Percentiles rank a stretch among this genome's conserved stretches.
Evolutionary conservation across 495 filamentous ascomycete genomes (phyloP).

Genomic region (Penicillium paxilli): DNA sequence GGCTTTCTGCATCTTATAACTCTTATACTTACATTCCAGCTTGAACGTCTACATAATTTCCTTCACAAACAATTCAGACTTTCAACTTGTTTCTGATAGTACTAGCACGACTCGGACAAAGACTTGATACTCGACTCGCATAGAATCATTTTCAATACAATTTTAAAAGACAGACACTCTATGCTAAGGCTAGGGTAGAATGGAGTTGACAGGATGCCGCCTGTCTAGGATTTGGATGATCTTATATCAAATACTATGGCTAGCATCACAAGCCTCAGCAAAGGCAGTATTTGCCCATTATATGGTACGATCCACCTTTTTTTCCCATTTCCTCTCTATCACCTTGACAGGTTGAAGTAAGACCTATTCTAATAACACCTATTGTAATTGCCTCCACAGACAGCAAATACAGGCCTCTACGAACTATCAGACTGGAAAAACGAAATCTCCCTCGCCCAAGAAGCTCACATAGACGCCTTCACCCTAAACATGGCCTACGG

Average conservation of each 20-base stretch:
- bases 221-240: neutral
- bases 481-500: conserved; percentile 65
- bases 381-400: conserved; percentile 8
- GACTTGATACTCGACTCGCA: neutral
- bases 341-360: too few species aligned
- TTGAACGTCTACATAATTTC: too few species aligned
- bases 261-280: neutral
- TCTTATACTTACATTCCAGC: too few species aligned
- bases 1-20: too few species aligned
- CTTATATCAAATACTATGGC: neutral
- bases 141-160: too few species aligned
- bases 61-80: too few species aligned
- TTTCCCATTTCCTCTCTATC: neutral
- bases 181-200: neutral
- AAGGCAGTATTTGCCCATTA: conserved; percentile 40
- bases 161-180: neutral
- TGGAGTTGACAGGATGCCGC: neutral
- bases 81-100: too few species aligned
- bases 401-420: conserved; percentile 29
- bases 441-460: conserved; percentile 61
- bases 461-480: conserved; percentile 69
- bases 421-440: conserved; percentile 48
- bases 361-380: too few species aligned
- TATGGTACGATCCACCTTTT: conserved; percentile 21
- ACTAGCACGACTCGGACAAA: too few species aligned